phyloP scores from a whole-genome alignment of 495 filamentous ascomycete genomes.

The Sabuloglossum arenarium region DNA sequence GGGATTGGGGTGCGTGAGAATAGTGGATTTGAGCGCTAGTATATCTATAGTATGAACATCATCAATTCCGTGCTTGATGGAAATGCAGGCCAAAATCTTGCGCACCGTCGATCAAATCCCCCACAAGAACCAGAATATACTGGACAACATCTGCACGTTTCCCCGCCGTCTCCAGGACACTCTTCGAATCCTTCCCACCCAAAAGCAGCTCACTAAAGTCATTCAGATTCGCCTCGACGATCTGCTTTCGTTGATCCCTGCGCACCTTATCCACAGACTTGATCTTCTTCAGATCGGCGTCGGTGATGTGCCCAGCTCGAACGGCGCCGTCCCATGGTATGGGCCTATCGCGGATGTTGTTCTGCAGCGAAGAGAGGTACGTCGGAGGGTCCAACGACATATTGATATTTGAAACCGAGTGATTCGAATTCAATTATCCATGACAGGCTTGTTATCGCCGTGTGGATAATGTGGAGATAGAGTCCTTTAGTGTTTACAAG shows the following conservation, averaged over 20 bases:
- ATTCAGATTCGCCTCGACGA: constrained; percentile 55
- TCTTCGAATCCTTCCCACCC: constrained; percentile 44
- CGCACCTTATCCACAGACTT: constrained; percentile 93
- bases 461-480: neutral
- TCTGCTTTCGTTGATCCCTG: constrained; percentile 64
- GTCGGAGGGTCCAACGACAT: constrained; percentile 84
- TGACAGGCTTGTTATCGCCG: neutral
- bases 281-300: constrained; percentile 87
- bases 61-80: constrained; percentile 7
- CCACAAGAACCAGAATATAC: constrained; percentile 77
- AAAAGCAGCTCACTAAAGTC: constrained; percentile 64
- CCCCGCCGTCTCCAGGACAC: constrained; percentile 61
- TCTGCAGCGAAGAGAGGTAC: constrained; percentile 79
- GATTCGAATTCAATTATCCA: neutral
- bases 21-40: constrained; percentile 49
- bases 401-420: constrained; percentile 8
- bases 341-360: constrained; percentile 80
- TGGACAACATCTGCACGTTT: constrained; percentile 76
- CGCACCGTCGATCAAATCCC: constrained; percentile 79
- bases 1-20: constrained; percentile 54
- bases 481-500: neutral
- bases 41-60: constrained; percentile 32
- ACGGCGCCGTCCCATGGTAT: constrained; percentile 98
- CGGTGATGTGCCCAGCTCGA: constrained; percentile 80
- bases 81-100: neutral